Evolutionary conservation across 768 basidiomycete species (phyloP).

Genomic region (Lenzites betulinus): DNA sequence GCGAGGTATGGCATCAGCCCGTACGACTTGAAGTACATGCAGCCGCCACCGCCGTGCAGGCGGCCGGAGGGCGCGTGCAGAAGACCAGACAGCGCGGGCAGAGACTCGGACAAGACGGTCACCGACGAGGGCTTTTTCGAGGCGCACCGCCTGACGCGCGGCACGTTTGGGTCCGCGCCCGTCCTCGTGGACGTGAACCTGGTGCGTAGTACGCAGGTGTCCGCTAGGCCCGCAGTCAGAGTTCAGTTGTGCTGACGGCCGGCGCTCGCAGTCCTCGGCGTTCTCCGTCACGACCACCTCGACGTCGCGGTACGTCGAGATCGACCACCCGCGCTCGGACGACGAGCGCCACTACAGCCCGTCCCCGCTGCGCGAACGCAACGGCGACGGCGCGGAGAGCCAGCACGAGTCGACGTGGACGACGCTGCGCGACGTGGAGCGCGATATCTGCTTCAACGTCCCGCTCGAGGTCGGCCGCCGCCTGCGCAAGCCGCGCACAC

Average conservation of each 20-base stretch:
- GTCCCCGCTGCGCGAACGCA: background rate
- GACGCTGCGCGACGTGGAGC: constrained; percentile 24
- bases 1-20: background rate
- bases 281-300: constrained; percentile 41
- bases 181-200: constrained; percentile 31
- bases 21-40: constrained; percentile 4
- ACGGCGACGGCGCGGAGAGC: background rate
- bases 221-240: too few relatives aligned
- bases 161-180: constrained; percentile 22
- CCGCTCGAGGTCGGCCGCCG: constrained; percentile 20
- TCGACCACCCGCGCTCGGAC: constrained; percentile 23
- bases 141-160: constrained; percentile 23
- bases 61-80: background rate
- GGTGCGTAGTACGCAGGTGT: constrained; percentile 19
- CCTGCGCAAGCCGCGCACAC: constrained; percentile 22
- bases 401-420: constrained; percentile 22
- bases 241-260: background rate
- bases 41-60: background rate
- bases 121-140: constrained; percentile 33
- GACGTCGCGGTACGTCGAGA: constrained; percentile 37
- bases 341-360: background rate
- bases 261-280: constrained; percentile 30
- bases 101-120: constrained; percentile 12
- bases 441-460: constrained; percentile 25
- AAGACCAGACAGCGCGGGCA: constrained; percentile 1